phyloP scores from a whole-genome alignment of 805 yeast genomes.

The Monosporozyma siamensis region DNA sequence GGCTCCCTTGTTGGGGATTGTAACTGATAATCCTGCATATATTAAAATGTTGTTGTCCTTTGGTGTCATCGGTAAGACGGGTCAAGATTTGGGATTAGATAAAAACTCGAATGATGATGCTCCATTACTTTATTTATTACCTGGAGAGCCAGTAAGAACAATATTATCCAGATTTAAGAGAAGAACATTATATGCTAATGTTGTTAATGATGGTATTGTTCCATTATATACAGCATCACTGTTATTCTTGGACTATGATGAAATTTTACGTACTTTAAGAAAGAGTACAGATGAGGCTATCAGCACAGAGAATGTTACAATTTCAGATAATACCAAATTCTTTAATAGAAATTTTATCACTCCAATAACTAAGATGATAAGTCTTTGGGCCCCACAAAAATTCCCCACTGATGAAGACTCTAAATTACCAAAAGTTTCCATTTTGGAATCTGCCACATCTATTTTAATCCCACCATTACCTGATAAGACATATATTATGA shows the following conservation, averaged over 20 bases:
- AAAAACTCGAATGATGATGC: constrained; percentile 32
- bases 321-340: constrained; percentile 11
- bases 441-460: constrained; percentile 60
- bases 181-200: constrained; percentile 69
- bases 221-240: constrained; percentile 67
- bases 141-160: constrained; percentile 52
- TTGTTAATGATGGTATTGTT: constrained; percentile 71
- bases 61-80: constrained; percentile 74
- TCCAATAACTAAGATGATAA: constrained; percentile 40
- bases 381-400: constrained; percentile 32
- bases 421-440: constrained; percentile 53
- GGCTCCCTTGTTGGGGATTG: constrained; percentile 66
- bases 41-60: constrained; percentile 59
- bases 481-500: constrained; percentile 46
- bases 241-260: constrained; percentile 59
- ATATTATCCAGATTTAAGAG: constrained; percentile 47
- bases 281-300: constrained; percentile 1
- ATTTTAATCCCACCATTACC: constrained; percentile 66
- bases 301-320: constrained; percentile 4
- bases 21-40: constrained; percentile 69
- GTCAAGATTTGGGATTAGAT: constrained; percentile 63
- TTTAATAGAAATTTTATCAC: constrained; percentile 26
- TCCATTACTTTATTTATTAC: constrained; percentile 53
- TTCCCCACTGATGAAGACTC: constrained; percentile 11
- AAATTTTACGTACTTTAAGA: constrained; percentile 26